A percentile compares a stretch with the other conserved stretches of the same genome.
Evolutionary conservation across 495 filamentous ascomycete genomes (phyloP).

Genomic region (Astrothelium macrocarpum): DNA sequence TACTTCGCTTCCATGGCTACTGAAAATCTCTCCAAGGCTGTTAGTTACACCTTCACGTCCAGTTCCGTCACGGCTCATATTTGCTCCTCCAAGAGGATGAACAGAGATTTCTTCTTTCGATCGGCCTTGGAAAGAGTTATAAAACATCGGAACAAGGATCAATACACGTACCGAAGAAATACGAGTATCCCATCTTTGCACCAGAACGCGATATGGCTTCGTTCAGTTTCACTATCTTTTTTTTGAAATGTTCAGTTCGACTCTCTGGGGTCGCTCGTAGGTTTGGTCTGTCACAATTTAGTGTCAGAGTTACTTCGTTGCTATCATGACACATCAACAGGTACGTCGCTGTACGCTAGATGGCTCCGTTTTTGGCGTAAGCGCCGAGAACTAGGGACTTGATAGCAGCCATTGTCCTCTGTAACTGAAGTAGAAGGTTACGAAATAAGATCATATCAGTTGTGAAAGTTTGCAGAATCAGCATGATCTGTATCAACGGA

Average conservation of each 20-base stretch:
- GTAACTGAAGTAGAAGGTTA: neutral
- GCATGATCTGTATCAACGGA: conserved; percentile 2
- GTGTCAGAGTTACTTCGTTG: neutral
- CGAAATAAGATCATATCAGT: neutral
- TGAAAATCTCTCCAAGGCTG: neutral
- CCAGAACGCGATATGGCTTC: neutral
- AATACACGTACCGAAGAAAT: neutral
- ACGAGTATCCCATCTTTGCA: conserved; percentile 3
- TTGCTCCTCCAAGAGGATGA: conserved; percentile 5
- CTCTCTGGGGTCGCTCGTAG: neutral
- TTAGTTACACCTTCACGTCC: conserved; percentile 2
- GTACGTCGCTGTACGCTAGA: conserved; percentile 2
- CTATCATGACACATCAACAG: conserved; percentile 1
- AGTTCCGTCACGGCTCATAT: conserved; percentile 2
- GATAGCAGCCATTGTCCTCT: neutral
- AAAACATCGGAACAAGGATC: neutral
- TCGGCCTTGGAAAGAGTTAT: neutral
- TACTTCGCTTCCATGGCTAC: neutral
- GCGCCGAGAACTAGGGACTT: neutral
- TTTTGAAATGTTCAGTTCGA: neutral
- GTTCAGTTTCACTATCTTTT: neutral
- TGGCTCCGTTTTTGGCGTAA: neutral
- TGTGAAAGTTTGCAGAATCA: conserved; percentile 1
- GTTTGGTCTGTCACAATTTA: neutral
- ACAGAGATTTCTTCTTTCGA: conserved; percentile 1